Base-by-base conservation (phyloP, 2,329 filamentous ascomycete genomes). In the Hymenoscyphus repandus region DNA sequence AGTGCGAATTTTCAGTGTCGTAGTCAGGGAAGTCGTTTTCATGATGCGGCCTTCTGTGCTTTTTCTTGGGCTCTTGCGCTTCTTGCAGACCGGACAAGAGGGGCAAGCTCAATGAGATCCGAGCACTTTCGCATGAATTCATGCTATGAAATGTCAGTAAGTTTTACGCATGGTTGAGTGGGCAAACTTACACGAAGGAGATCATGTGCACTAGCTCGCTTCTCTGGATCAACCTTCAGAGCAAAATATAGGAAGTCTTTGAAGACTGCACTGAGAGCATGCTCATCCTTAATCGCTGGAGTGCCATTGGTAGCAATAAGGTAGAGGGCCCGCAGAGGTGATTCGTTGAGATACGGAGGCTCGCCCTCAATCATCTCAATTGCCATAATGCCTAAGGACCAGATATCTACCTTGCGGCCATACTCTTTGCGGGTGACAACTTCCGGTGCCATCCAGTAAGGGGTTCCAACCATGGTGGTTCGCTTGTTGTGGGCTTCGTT, bases 301-400 rank as follows among this genome's bases (percentile, higher is more conserved):
- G 93, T 97, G 43, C 93, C 93, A 65, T 96, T 96, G 32, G 93
- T 97, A 48, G 93, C 93, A 68, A 99, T 99, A 62, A 99, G 73
- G 78, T 93, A 99, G 34, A 99, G 77, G 1, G 93, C 93, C 54
- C 92, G 84, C 20, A 99, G 77, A 5, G 93, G 93, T 34, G 90
- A 95, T 69, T 99, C 93, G 36, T 91, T 97, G 52, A 99, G 77
- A 67, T 97, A 99, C 20, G 93, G 93, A 11, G 93, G 93, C 69
- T 97, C 93, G 67, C 92, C 93, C 72, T 97, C 93, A 58, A 99
- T 96, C 93, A 99, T 99, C 71, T 99, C 93, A 64, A 99, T 97
- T 6, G 93, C 90, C 93, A 99, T 97, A 72, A 99, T 99, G 52
- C 93, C 93, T 40, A 99, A 75, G 52, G 89, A 95, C 93, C 93